A percentile compares a stretch with the other conserved stretches of the same genome.
Conservation (phyloP, 345 rosid genomes). For the Gossypium bickii region DNA sequence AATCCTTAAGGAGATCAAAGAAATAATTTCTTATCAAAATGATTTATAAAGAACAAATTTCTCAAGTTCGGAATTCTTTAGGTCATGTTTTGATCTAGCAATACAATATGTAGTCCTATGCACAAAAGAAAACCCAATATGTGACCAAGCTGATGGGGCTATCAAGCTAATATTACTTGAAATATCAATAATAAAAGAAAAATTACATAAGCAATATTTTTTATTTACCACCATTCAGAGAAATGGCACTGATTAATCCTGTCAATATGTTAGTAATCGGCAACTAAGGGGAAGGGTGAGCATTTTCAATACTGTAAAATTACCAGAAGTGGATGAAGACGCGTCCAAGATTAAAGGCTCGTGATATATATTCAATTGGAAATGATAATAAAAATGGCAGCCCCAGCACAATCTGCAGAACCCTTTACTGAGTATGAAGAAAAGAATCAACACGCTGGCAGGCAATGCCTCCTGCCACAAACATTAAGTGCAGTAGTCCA, state of each 20-base stretch:
- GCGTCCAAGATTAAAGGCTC: slow-evolving; percentile 94
- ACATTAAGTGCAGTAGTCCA: slow-evolving; percentile 32
- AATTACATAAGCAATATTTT: background rate
- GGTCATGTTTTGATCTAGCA: background rate
- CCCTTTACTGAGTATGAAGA: slow-evolving; percentile 32
- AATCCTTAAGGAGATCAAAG: background rate
- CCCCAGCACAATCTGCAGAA: slow-evolving; percentile 84
- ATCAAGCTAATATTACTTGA: background rate
- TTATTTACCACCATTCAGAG: background rate
- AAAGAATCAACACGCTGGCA: slow-evolving; percentile 30
- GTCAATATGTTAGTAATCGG: background rate
- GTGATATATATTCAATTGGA: slow-evolving; percentile 68
- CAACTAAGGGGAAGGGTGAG: background rate
- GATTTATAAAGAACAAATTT: background rate
- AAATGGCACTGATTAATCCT: background rate
- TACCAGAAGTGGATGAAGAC: slow-evolving; percentile 97
- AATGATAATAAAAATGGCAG: slow-evolving; percentile 70
- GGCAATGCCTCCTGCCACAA: slow-evolving; percentile 14
- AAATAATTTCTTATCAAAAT: background rate
- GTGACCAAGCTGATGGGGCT: background rate
- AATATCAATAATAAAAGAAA: background rate
- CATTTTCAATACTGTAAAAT: slow-evolving; percentile 1
- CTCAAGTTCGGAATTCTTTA: background rate
- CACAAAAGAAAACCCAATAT: background rate
- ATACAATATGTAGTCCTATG: background rate